A percentile compares a stretch with the other conserved stretches of the same genome.
These are phyloP conservation scores for Suillus brevipes DNA, from an alignment of 768 basidiomycete species.

Conservation along the genomic window DNA sequence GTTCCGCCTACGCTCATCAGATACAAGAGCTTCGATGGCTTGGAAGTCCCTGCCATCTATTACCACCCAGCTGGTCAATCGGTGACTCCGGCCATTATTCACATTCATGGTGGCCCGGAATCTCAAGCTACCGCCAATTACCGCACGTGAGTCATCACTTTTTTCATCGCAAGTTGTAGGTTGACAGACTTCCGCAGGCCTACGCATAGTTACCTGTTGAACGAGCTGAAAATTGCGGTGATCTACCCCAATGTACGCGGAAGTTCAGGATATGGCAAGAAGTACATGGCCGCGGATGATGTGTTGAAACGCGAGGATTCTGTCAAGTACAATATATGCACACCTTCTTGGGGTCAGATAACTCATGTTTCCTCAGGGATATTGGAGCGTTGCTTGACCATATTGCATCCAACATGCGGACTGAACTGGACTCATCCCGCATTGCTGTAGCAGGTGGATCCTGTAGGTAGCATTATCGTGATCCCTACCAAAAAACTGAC, in stretches of 20 bases:
- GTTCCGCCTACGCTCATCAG: slow-evolving; percentile 35
- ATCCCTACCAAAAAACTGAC: slow-evolving; percentile 3
- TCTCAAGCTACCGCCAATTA: slow-evolving; percentile 36
- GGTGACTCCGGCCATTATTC: slow-evolving; percentile 34
- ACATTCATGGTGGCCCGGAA: slow-evolving; percentile 43
- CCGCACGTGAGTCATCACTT: slow-evolving; percentile 28
- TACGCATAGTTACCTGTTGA: slow-evolving; percentile 42
- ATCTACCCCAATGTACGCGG: slow-evolving; percentile 46
- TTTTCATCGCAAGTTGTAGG: neutral
- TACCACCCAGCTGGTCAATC: slow-evolving; percentile 37
- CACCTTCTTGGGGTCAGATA: neutral
- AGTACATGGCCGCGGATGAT: slow-evolving; percentile 40
- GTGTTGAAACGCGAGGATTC: slow-evolving; percentile 45
- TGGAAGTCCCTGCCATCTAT: slow-evolving; percentile 43
- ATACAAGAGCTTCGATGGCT: slow-evolving; percentile 43
- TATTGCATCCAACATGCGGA: slow-evolving; percentile 32
- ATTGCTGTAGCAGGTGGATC: slow-evolving; percentile 45
- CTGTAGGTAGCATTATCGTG: slow-evolving; percentile 26
- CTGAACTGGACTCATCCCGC: slow-evolving; percentile 35
- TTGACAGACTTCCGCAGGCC: slow-evolving; percentile 17
- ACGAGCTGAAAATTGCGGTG: slow-evolving; percentile 41
- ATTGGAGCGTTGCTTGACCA: slow-evolving; percentile 39
- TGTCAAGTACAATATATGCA: slow-evolving; percentile 34
- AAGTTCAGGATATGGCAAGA: slow-evolving; percentile 42
- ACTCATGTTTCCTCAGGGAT: slow-evolving; percentile 28